These are phyloP conservation scores for Moricandia moricandioides DNA, from an alignment of 345 rosid species.

Conservation along the genomic window DNA sequence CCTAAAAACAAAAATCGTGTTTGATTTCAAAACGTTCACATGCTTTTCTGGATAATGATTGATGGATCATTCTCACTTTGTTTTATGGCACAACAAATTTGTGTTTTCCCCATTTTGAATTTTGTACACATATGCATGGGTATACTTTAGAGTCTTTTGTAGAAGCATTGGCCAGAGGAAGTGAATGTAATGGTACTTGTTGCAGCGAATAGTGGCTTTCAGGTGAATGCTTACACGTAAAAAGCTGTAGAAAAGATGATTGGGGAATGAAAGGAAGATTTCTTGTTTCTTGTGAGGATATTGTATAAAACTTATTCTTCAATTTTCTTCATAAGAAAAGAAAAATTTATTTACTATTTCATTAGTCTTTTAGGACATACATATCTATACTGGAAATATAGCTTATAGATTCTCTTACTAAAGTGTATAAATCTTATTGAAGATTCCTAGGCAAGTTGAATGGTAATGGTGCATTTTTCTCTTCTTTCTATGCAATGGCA, in stretches of 20 bases:
- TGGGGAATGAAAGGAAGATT: slow-evolving; percentile 47
- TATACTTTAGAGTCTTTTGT: slow-evolving; percentile 30
- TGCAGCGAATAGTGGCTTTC: slow-evolving; percentile 35
- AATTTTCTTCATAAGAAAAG: slow-evolving; percentile 7
- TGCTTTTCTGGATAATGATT: slow-evolving; percentile 26
- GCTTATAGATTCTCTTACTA: slow-evolving; percentile 35
- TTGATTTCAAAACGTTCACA: slow-evolving; percentile 5
- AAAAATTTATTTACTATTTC: slow-evolving; percentile 7
- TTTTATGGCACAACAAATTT: slow-evolving; percentile 20
- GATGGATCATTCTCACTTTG: slow-evolving; percentile 21
- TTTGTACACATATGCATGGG: slow-evolving; percentile 32
- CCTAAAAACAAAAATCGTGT: background rate
- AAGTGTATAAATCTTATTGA: slow-evolving; percentile 33
- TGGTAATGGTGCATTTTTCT: slow-evolving; percentile 37
- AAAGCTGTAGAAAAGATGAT: slow-evolving; percentile 42
- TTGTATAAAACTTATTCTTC: slow-evolving; percentile 8
- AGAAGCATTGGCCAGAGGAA: slow-evolving; percentile 32
- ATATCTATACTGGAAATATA: slow-evolving; percentile 36
- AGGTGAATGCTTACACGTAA: slow-evolving; percentile 38
- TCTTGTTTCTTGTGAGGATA: slow-evolving; percentile 38
- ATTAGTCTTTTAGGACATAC: slow-evolving; percentile 28
- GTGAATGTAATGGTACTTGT: slow-evolving; percentile 36
- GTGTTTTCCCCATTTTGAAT: slow-evolving; percentile 4
- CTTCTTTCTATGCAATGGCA: slow-evolving; percentile 43
- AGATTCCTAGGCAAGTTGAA: slow-evolving; percentile 43